phyloP scores from a whole-genome alignment of 441 rosid species.

The Adansonia gregorii region DNA sequence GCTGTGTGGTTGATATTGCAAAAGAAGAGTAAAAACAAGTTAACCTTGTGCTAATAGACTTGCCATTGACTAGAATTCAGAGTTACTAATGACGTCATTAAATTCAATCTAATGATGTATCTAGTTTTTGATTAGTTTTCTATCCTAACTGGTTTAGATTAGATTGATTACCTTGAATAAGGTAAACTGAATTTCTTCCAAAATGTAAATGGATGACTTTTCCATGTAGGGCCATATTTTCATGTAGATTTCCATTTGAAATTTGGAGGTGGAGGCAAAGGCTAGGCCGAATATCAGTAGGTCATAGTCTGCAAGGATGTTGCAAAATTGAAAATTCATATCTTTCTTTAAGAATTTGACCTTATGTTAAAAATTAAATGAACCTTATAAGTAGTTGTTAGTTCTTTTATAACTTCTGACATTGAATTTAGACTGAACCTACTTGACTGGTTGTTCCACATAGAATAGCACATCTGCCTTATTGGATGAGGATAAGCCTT shows the following conservation, averaged over 20 bases:
- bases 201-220: background rate
- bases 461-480: background rate
- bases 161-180: background rate
- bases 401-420: background rate
- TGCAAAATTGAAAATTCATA: background rate
- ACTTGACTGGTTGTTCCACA: background rate
- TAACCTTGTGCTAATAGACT: background rate
- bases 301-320: background rate
- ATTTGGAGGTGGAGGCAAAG: background rate
- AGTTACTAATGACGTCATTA: background rate
- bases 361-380: background rate
- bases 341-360: background rate
- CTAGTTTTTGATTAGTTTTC: conserved; percentile 1
- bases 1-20: background rate
- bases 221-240: background rate
- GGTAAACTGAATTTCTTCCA: background rate
- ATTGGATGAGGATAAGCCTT: background rate
- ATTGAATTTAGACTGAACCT: background rate
- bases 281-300: background rate
- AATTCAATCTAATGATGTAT: background rate
- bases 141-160: background rate
- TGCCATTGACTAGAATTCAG: background rate
- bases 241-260: background rate
- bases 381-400: background rate
- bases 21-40: background rate